phyloP scores from a whole-genome alignment of 2,329 filamentous ascomycete species.

The Fusarium nisikadoi region DNA sequence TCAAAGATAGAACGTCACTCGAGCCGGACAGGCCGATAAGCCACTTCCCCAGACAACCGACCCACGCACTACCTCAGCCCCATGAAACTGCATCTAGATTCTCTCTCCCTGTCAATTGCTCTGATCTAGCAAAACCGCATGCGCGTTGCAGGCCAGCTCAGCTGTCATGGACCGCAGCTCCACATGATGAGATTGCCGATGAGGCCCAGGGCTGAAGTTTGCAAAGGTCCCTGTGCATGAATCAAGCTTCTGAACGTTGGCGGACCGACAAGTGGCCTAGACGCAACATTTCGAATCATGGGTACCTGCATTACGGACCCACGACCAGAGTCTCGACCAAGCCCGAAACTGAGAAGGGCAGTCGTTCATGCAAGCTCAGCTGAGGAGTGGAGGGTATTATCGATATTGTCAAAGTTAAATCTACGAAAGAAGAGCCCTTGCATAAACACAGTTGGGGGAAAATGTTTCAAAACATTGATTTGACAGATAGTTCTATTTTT shows the following conservation, averaged over 20 bases:
- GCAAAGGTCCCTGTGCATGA: fast-evolving
- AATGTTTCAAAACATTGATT: not conserved
- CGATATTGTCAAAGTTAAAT: not conserved
- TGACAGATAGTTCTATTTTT: not conserved
- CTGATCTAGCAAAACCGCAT: not conserved
- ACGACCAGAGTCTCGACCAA: not conserved
- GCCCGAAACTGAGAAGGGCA: not conserved
- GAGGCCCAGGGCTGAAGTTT: no score
- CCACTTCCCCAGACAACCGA: not conserved
- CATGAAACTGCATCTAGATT: no score
- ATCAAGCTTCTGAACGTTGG: no score
- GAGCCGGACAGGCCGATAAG: not conserved
- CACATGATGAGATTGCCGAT: no score
- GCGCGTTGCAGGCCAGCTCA: not conserved
- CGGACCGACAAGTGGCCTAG: not conserved
- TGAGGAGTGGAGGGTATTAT: not conserved
- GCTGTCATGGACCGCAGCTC: no score
- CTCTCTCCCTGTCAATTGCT: fast-evolving
- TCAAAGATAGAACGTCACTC: not conserved
- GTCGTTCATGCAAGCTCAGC: not conserved
- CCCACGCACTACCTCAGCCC: not conserved
- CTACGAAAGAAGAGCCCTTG: not conserved
- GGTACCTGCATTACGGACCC: not conserved
- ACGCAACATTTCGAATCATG: fast-evolving
- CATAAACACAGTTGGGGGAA: not conserved